Base-by-base conservation (phyloP, 2,329 filamentous ascomycete species). In the Chalaropsis ovoidea region DNA sequence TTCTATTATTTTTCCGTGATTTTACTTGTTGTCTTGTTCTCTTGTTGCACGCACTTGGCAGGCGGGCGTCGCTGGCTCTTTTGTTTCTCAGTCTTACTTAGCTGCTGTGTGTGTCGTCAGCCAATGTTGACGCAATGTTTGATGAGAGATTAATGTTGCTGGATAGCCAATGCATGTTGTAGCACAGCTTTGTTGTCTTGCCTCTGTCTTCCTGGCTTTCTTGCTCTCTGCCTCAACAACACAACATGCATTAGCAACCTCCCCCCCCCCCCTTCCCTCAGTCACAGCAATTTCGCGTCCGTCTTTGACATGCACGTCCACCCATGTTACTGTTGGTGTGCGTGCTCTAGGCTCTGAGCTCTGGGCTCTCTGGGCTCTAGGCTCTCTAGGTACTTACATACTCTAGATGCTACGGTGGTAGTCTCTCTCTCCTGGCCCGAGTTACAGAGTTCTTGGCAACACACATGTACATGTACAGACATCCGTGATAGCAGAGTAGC, bases 401-500 rank as follows among this genome's bases (percentile, higher is more conserved):
- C n/a, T n/a, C n/a, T n/a, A n/a, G n/a, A n/a, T n/a, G 10, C 6
- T n/a, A 15, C 15, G 3, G 3, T 47, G 43, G 43, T 19, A n/a
- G 43, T 47, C 15, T 1, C 15, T 39, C 35, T 39, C 35, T 39
- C 35, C 15, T 17, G 43, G 15, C 17, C 43, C 17, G 52, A 31
- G 52, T 31, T 22, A 31, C 17, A 22, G 17, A 7, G 27, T 39
- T 17, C 52, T 58, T 58, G 52, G 52, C 27, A 35, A 6, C 8
- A 47, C 43, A 19, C 2, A 47, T 10, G 35, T 6, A 39, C 4
- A 39, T 6, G 8, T 10, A 39, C 8, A 39, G 35, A 47, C 43
- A 47, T n/a, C 43, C 43, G 52, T 58, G 52, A 58, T 58, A 58
- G 52, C 15, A 58, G 24, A 17, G 52, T 58, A n/a, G 52, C 31